A percentile compares a stretch with the other conserved stretches of the same genome.
phyloP scores from a whole-genome alignment of 2,329 filamentous ascomycete species.

The Achaetomium macrosporum region DNA sequence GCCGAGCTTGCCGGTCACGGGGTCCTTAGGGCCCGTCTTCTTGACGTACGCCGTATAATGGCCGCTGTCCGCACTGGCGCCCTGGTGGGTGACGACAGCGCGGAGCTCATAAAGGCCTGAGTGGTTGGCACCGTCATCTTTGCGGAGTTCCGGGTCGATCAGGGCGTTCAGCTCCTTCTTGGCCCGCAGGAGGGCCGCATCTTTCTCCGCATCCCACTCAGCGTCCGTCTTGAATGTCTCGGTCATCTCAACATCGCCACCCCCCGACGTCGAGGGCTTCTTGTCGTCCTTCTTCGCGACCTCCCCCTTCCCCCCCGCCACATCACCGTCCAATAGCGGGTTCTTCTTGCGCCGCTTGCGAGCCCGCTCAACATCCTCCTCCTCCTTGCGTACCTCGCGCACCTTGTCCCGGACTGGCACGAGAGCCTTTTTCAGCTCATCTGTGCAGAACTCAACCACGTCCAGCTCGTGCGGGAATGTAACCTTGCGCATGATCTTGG shows the following conservation, averaged over 20 bases:
- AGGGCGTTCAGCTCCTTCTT: slow-evolving; percentile 84
- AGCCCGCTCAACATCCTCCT: slow-evolving; percentile 84
- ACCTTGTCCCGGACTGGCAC: slow-evolving; percentile 95
- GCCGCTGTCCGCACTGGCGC: slow-evolving; percentile 91
- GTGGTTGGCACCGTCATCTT: slow-evolving; percentile 81
- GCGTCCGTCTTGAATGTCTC: slow-evolving; percentile 83
- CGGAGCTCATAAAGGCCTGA: slow-evolving; percentile 93
- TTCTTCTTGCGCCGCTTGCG: slow-evolving; percentile 82
- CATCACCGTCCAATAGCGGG: slow-evolving; percentile 36
- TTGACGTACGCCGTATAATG: slow-evolving; percentile 99
- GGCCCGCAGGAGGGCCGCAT: slow-evolving; percentile 64
- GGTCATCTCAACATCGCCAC: slow-evolving; percentile 67
- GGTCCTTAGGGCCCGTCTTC: slow-evolving; percentile 69
- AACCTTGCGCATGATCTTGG: slow-evolving; percentile 99
- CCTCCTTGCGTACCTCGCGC: slow-evolving; percentile 88
- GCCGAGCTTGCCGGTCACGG: slow-evolving; percentile 67
- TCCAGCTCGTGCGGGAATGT: slow-evolving; percentile 93
- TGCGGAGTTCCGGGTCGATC: slow-evolving; percentile 66
- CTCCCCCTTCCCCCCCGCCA: slow-evolving; percentile 44
- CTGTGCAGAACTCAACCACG: slow-evolving; percentile 89
- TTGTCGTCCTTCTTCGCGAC: slow-evolving; percentile 35
- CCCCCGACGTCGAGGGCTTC: slow-evolving; percentile 38
- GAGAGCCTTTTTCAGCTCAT: slow-evolving; percentile 74
- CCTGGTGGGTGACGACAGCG: slow-evolving; percentile 93
- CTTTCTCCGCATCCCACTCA: slow-evolving; percentile 81